phyloP scores from a whole-genome alignment of 176 grass and related monocot species.

The Stipa capillata region DNA sequence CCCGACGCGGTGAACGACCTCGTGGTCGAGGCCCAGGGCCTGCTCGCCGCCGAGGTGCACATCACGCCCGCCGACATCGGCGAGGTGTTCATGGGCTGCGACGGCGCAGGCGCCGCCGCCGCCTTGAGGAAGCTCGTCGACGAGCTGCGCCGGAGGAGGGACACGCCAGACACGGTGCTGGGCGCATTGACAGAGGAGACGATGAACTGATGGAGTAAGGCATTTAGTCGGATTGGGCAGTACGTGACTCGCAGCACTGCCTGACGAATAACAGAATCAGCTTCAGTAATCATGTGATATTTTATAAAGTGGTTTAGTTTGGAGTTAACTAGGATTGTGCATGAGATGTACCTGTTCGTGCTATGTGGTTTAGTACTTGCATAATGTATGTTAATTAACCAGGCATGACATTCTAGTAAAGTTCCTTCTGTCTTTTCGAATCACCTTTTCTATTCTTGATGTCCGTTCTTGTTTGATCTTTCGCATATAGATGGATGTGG shows the following conservation, averaged over 20 bases:
- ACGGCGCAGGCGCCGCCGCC: slow-evolving; percentile 11
- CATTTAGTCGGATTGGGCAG: too few relatives aligned
- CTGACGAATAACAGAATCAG: neutral
- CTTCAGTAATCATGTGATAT: neutral
- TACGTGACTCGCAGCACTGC: neutral
- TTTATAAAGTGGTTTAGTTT: neutral
- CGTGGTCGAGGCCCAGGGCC: slow-evolving; percentile 26
- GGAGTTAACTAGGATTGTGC: neutral
- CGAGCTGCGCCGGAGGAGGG: slow-evolving; percentile 23
- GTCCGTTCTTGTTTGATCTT: too few relatives aligned
- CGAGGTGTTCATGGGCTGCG: slow-evolving; percentile 61
- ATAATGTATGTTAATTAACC: neutral
- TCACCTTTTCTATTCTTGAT: too few relatives aligned
- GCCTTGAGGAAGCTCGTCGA: slow-evolving; percentile 20
- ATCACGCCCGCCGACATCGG: slow-evolving; percentile 61
- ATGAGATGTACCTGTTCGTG: neutral
- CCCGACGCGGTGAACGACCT: neutral
- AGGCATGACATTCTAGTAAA: too few relatives aligned
- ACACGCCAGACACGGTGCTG: neutral
- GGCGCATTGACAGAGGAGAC: neutral
- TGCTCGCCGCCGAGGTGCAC: slow-evolving; percentile 18
- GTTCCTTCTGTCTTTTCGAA: too few relatives aligned
- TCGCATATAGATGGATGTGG: too few relatives aligned
- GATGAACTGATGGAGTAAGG: neutral
- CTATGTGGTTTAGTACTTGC: too few relatives aligned